These are phyloP conservation scores for Microcos paniculata DNA, from an alignment of 345 rosid genomes.

Conservation along the genomic window DNA sequence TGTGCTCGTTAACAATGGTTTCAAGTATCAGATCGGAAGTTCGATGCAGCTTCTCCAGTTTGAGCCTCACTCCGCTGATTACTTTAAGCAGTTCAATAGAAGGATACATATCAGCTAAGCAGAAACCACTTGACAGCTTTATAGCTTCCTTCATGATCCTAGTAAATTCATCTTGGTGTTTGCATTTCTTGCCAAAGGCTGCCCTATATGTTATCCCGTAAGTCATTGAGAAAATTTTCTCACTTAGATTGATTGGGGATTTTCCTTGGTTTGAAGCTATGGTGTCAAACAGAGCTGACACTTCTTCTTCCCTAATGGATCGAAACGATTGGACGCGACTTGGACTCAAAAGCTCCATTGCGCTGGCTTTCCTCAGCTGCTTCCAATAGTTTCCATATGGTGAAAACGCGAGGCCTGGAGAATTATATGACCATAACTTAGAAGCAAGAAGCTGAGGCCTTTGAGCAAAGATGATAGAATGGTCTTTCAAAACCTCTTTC, in stretches of 20 bases:
- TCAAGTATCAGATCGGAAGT: background rate
- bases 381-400: conserved; percentile 25
- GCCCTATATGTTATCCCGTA: background rate
- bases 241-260: background rate
- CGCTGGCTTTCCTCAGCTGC: conserved; percentile 23
- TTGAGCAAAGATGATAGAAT: conserved; percentile 12
- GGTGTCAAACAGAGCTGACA: background rate
- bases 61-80: background rate
- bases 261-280: background rate
- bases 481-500: conserved; percentile 16
- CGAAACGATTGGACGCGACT: conserved; percentile 19
- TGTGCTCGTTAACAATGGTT: background rate
- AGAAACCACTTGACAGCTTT: background rate
- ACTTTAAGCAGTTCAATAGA: background rate
- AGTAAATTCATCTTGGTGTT: background rate
- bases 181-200: background rate
- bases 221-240: background rate
- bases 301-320: no score
- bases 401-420: conserved; percentile 10
- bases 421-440: conserved; percentile 8
- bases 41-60: background rate
- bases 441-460: conserved; percentile 5
- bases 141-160: no score
- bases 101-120: background rate
- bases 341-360: conserved; percentile 14